Evolutionary conservation across 345 rosid genomes (phyloP).

Genomic region (Citrus mangshanensis): DNA sequence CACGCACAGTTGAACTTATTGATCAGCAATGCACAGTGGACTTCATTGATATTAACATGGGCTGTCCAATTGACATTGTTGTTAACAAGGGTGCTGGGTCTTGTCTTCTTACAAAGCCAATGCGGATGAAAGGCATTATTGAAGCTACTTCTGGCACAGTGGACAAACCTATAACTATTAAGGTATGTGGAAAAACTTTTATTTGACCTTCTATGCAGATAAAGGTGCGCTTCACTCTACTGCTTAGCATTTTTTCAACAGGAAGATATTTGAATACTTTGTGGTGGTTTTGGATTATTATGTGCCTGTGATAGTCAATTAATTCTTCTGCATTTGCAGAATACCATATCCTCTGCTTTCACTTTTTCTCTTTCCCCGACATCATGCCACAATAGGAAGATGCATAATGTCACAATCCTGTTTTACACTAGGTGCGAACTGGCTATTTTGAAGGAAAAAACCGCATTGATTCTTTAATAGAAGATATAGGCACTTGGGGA

Average conservation of each 20-base stretch:
- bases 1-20: slow-evolving; percentile 79
- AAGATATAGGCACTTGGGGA: slow-evolving; percentile 79
- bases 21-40: slow-evolving; percentile 74
- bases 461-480: slow-evolving; percentile 71
- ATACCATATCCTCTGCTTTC: neutral
- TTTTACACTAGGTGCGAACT: slow-evolving; percentile 68
- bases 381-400: neutral
- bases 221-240: neutral
- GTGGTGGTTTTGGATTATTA: neutral
- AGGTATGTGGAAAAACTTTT: slow-evolving; percentile 42
- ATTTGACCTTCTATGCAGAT: neutral
- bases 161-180: slow-evolving; percentile 78
- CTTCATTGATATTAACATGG: slow-evolving; percentile 97
- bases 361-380: neutral
- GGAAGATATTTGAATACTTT: neutral
- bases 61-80: slow-evolving; percentile 92
- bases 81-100: slow-evolving; percentile 97
- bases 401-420: neutral
- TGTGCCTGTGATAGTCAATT: neutral
- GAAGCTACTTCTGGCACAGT: slow-evolving; percentile 68
- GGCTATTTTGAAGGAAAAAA: slow-evolving; percentile 81
- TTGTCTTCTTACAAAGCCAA: slow-evolving; percentile 73
- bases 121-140: slow-evolving; percentile 74
- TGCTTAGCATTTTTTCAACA: neutral
- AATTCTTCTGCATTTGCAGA: neutral